Conservation (phyloP, 1,139 yeast genomes). For the Debaryomyces nepalensis region DNA sequence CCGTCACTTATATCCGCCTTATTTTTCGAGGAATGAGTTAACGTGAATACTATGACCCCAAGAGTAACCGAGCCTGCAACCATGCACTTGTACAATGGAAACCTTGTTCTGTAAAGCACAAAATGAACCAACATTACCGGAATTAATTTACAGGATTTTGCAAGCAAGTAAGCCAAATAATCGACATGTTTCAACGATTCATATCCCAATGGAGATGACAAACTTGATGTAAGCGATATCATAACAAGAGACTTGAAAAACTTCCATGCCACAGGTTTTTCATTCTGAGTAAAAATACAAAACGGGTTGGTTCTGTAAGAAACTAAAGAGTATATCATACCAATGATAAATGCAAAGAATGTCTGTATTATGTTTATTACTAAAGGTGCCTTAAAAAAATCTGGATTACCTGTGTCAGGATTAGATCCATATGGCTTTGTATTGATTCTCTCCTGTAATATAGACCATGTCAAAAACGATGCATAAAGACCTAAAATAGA, state of each 20-base stretch:
- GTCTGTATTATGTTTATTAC: conserved; percentile 78
- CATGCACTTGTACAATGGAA: conserved; percentile 74
- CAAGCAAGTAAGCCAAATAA: conserved; percentile 80
- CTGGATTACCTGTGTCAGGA: conserved; percentile 39
- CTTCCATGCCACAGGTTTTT: conserved; percentile 22
- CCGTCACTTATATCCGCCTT: conserved; percentile 42
- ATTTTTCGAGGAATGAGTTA: conserved; percentile 34
- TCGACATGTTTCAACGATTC: conserved; percentile 81
- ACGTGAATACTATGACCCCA: conserved; percentile 83
- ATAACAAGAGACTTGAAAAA: conserved; percentile 52
- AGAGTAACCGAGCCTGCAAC: conserved; percentile 77
- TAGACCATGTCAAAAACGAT: conserved; percentile 89
- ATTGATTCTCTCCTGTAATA: conserved; percentile 85
- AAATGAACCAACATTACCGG: conserved; percentile 90
- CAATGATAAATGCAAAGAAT: conserved; percentile 69
- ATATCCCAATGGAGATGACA: conserved; percentile 82
- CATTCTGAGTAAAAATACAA: conserved; percentile 32
- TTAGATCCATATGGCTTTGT: conserved; percentile 70
- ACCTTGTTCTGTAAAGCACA: conserved; percentile 69
- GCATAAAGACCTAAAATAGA: conserved; percentile 80
- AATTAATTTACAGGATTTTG: conserved; percentile 90
- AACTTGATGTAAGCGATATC: conserved; percentile 77
- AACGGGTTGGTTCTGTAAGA: conserved; percentile 38
- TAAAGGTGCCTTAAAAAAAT: conserved; percentile 73
- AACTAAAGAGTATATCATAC: conserved; percentile 58